Evolutionary conservation across 805 yeast genomes (phyloP), one percentile per base, ranked within the genome.

Genomic region (Starmerella khaoyaiensis): DNA sequence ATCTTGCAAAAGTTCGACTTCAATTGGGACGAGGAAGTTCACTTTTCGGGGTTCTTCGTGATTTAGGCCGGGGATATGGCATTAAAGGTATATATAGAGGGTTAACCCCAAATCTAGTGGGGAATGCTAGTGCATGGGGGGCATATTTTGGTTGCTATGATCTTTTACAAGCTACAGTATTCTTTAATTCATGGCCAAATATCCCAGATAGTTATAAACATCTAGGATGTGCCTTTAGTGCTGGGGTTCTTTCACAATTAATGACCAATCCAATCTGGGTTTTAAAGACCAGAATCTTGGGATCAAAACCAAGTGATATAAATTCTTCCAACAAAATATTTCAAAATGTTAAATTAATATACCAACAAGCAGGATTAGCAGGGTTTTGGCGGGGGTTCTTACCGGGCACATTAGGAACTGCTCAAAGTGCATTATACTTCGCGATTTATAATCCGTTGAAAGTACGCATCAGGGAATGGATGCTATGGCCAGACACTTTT

Each of bases 181-280:
- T 40, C 21, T 38, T 42, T 14, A 40, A 39, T 8, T 29, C 23
- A 4, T 17, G 41, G 17, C 15, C 18, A 7, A 14, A 33, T 22
- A 28, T 7, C 10, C 27, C 10, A 1, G n/a, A 39, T 7, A 20
- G 41, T 22, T n/a, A 26, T 6, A n/a, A 33, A 15, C 36, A 6
- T 55, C 59, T 37, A 64, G 67, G 42, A 72, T 73, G 55, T 49
- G 77, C 84, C 2, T 67, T 74, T 33, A 45, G 66, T 2, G 84
- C 96, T 0, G 98, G 98, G 0, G 52, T 74, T 28, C 51, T 74
- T 4, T 82, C 95, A 0, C 70, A 93, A 1, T 38, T 82, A 0
- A 28, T 80, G 12, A 86, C 98, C 1, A 90, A 84, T 53, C 98
- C 98, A 1, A 69, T 87, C 9, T 87, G 98, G 98, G 94, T 90